phyloP scores from a whole-genome alignment of 2,329 filamentous ascomycete genomes.

The Beauveria caledonica region DNA sequence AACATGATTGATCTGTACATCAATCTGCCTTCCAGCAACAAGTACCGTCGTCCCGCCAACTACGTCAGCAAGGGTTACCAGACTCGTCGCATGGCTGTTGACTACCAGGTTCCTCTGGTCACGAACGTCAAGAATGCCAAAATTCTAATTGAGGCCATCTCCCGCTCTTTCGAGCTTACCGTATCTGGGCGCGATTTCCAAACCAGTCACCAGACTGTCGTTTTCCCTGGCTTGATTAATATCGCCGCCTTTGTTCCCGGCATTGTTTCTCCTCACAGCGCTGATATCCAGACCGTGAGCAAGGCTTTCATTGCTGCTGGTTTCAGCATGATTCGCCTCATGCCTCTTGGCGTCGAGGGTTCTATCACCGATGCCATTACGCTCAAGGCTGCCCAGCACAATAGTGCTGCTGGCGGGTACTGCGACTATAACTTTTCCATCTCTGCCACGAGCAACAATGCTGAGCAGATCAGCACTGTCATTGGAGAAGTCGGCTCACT shows the following conservation, averaged over 20 bases:
- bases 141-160: constrained; percentile 88
- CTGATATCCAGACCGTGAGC: constrained; percentile 61
- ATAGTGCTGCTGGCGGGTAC: constrained; percentile 57
- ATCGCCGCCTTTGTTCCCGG: constrained; percentile 74
- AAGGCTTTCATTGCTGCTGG: constrained; percentile 66
- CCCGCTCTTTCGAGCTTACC: constrained; percentile 77
- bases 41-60: constrained; percentile 90
- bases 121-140: constrained; percentile 99
- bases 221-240: constrained; percentile 69
- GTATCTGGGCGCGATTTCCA: constrained; percentile 83
- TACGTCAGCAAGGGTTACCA: constrained; percentile 98
- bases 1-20: constrained; percentile 98
- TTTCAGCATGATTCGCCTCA: constrained; percentile 73
- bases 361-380: constrained; percentile 65
- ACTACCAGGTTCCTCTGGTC: constrained; percentile 91
- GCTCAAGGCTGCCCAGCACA: constrained; percentile 64
- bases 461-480: constrained; percentile 65
- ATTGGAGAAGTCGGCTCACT: constrained; percentile 68
- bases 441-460: constrained; percentile 63
- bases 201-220: constrained; percentile 72
- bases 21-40: constrained; percentile 97
- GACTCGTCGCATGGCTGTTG: constrained; percentile 94
- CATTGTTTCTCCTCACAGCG: constrained; percentile 54
- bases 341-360: constrained; percentile 65
- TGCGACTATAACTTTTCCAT: constrained; percentile 79